Conservation (phyloP, 441 rosid genomes). For the Cnidoscolus chayamansa region DNA sequence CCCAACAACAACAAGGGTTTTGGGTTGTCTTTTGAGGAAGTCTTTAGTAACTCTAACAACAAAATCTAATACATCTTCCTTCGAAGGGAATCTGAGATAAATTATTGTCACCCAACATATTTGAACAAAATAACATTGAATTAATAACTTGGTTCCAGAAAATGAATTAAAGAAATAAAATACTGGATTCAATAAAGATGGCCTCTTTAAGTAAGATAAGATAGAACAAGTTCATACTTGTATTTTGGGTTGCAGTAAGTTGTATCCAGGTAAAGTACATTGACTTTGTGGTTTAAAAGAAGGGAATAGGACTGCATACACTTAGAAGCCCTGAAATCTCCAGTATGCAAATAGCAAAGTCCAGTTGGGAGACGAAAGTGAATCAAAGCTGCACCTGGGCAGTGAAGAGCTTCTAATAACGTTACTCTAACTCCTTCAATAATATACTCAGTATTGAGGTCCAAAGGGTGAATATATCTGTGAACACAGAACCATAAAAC, state of each 20-base stretch:
- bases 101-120: neutral
- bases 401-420: slow-evolving; percentile 74
- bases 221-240: slow-evolving; percentile 37
- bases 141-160: too few species aligned
- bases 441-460: slow-evolving; percentile 45
- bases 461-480: slow-evolving; percentile 59
- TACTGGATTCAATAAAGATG: neutral
- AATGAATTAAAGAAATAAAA: neutral
- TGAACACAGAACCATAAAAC: slow-evolving; percentile 3
- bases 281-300: slow-evolving; percentile 47
- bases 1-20: slow-evolving; percentile 69
- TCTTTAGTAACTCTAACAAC: slow-evolving; percentile 54
- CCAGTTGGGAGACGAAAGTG: slow-evolving; percentile 57
- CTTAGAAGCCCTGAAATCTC: slow-evolving; percentile 81
- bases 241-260: slow-evolving; percentile 82
- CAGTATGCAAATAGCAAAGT: slow-evolving; percentile 64
- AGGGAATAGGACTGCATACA: slow-evolving; percentile 57
- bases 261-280: slow-evolving; percentile 69
- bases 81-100: slow-evolving; percentile 62
- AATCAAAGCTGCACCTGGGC: slow-evolving; percentile 77
- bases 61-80: slow-evolving; percentile 62
- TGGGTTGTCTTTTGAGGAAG: slow-evolving; percentile 57
- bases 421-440: slow-evolving; percentile 59
- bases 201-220: neutral
- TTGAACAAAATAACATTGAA: neutral